Base-by-base conservation (phyloP, 768 basidiomycete species). In the Tricholoma flavovirens region DNA sequence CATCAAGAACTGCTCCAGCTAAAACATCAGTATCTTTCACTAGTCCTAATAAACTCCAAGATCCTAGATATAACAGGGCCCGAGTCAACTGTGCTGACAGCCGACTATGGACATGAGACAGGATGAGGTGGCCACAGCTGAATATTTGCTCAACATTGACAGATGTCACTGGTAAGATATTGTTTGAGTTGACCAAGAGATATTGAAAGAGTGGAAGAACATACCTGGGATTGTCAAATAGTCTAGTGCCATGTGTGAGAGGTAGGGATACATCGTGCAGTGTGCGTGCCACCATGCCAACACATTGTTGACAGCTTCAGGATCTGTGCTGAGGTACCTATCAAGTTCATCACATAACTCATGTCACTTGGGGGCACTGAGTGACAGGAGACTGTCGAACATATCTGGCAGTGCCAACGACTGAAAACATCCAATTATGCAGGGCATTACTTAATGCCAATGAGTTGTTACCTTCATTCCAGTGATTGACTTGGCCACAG, bases 261-360 rank as follows among this genome's bases (percentile, higher is more conserved):
- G 67, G 3, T 53, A 40, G 22, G 71, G 72, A 55, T 61, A 75
- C 0, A 53, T 55, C 0, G 43, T 1, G 32, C 52, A 10, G 43
- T 52, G 32, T 10, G 65, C 58, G 30, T 42, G 22, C 73, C 75
- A 75, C 71, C 71, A 74, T 19, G 38, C 38, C 38, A 40, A 40
- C 10, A 9, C 52, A 48, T 73, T 57, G 2, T 30, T 50, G 36
- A 64, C 57, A 9, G 59, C 11, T 50, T 73, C 69, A 17, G 62
- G 38, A 26, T 67, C 64, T 1, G 67, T 62, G 22, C 49, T 59
- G 17, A 76, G 69, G 50, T 72, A 74, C 0, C 38, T 30, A n/a
- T 62, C 64, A n/a, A 75, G 63, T 26, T 75, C 64, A 9, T 65
- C 61, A 35, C 51, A 17, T 40, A 40, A 40, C 38, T 40, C 38